phyloP scores from a whole-genome alignment of 2,329 filamentous ascomycete species.

The Atkinsonella texensis region DNA sequence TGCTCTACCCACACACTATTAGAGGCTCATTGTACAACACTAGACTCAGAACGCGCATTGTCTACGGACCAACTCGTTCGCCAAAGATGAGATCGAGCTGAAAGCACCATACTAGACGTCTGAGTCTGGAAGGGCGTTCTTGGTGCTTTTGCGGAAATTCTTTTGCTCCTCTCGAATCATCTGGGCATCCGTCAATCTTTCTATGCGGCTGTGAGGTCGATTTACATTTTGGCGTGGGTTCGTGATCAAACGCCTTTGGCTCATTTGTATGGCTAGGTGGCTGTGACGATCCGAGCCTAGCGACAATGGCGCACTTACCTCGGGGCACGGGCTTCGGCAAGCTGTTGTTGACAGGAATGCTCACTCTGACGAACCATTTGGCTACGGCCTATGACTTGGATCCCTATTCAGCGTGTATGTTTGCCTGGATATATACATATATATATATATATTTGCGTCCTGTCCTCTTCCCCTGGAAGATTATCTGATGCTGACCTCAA shows the following conservation, averaged over 20 bases:
- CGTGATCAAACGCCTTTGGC: not conserved
- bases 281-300: not conserved
- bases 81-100: not conserved
- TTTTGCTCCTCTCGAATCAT: not conserved
- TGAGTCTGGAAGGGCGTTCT: not conserved
- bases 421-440: not conserved
- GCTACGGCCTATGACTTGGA: constrained; percentile 24
- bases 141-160: not conserved
- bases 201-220: not conserved
- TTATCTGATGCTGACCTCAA: constrained; percentile 1
- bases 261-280: not conserved
- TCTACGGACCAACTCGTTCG: not conserved
- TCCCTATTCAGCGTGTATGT: constrained; percentile 23
- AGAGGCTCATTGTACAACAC: too few relatives aligned
- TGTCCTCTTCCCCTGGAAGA: not conserved
- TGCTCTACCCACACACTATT: too few relatives aligned
- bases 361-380: constrained; percentile 11
- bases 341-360: not conserved
- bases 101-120: not conserved
- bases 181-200: not conserved
- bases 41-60: not conserved
- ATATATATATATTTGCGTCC: not conserved
- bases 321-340: not conserved
- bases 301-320: not conserved
- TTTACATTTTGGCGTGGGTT: not conserved